Base-by-base conservation (phyloP, 371 early-diverging fungal genomes). In the Fennellomyces sp. region DNA sequence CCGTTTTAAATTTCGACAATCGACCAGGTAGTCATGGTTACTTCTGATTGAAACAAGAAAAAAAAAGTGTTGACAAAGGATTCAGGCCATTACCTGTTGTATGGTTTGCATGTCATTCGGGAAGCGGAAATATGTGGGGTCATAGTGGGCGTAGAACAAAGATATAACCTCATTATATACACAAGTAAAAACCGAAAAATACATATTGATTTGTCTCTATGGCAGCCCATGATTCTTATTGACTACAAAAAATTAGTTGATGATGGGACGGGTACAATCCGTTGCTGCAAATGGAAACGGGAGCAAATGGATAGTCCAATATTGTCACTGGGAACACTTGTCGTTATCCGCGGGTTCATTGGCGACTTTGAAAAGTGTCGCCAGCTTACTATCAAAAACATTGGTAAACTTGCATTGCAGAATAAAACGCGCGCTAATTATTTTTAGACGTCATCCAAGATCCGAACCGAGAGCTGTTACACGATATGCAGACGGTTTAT, bases 121-220 rank as follows among this genome's bases (percentile, higher is more conserved):
- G 30, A 38, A 33, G 55, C 55, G 5, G 41, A 54, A 28, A 15
- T 54, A 26, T 54, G 55, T 54, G 55, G 55, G 3, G n/a, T 39
- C 10, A 39, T 54, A 15, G 39, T 54, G 8, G 35, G 26, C 6
- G n/a, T 54, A 5, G 55, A 54, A 39, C 55, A 54, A 28, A 54
- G 25, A 2, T 54, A 54, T 17, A 54, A 39, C 17, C 36, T 26
- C 3, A 54, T 54, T 12, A 54, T 39, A 2, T 54, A 54, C 17
- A 54, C 55, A 35, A 26, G 55, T 39, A 54, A 54, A 2, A 8
- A 12, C 23, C n/a, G n/a, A n/a, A n/a, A n/a, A n/a, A n/a, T n/a
- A n/a, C n/a, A n/a, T n/a, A n/a, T n/a, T n/a, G n/a, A n/a, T n/a
- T n/a, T n/a, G n/a, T n/a, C n/a, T n/a, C n/a, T n/a, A n/a, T n/a